Evolutionary conservation across 2,329 filamentous ascomycete species (phyloP).

Genomic region (Colletotrichum kahawae): DNA sequence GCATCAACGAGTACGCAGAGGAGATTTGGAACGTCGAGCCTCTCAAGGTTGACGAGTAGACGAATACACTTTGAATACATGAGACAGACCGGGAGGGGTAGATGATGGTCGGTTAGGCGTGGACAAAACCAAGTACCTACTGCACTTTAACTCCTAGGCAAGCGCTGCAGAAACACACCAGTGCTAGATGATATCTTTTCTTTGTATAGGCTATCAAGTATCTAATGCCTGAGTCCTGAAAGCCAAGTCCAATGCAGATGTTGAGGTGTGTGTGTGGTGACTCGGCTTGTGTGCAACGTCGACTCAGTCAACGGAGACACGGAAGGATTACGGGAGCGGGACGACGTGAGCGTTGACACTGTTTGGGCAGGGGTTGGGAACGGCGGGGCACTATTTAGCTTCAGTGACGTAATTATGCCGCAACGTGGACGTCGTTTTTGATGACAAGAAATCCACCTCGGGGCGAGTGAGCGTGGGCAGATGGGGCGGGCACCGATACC

Average conservation of each 20-base stretch:
- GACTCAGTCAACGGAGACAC: slow-evolving; percentile 1
- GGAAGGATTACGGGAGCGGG: background rate
- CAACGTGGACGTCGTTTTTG: background rate
- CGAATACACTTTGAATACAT: background rate
- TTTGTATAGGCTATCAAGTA: slow-evolving; percentile 11
- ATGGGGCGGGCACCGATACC: background rate
- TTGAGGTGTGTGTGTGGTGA: background rate
- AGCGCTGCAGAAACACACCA: slow-evolving; percentile 4
- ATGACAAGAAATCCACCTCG: background rate
- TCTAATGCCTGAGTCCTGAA: background rate
- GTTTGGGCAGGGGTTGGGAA: background rate
- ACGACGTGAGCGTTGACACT: background rate
- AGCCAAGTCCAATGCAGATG: background rate
- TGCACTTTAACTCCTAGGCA: background rate
- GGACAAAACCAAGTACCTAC: slow-evolving; percentile 4
- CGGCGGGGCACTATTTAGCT: background rate
- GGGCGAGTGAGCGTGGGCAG: background rate
- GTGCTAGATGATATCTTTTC: slow-evolving; percentile 16
- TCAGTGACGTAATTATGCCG: slow-evolving; percentile 12
- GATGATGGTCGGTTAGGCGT: background rate
- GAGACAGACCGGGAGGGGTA: background rate
- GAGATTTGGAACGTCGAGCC: slow-evolving; percentile 97
- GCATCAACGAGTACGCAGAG: slow-evolving; percentile 97
- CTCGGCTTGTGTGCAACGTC: background rate
- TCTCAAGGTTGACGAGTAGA: slow-evolving; percentile 50